Base-by-base conservation (phyloP, 164 flowering plant species). In the Pachysandra terminalis region DNA sequence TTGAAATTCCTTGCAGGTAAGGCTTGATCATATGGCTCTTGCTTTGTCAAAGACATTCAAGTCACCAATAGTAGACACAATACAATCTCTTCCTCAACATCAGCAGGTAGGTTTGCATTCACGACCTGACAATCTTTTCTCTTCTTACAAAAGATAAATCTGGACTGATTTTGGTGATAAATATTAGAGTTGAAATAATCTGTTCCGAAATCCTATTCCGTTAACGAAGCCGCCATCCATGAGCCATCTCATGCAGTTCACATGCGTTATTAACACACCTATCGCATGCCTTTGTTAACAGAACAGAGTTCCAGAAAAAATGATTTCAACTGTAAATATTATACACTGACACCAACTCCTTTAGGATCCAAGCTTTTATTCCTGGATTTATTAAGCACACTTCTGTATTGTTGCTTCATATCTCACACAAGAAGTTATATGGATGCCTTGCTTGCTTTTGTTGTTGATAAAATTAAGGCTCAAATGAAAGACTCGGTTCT, bases 41-140 rank as follows among this genome's bases (percentile, higher is more conserved):
- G 99, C 99, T 63, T 82, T 89, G 74, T 87, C 97, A 69, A 96
- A 83, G 79, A 79, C 90, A 63, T 90, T 77, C 68, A 84, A 67
- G 76, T 88, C 97, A 19, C 84, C 93, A 37, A 66, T 81, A 17
- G 95, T 96, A 45, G 98, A 88, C 73, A 96, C 86, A 12, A 86
- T 96, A 68, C 95, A 88, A 60, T 85, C 89, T 70, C 97, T 95
- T 64, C 99, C 99, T 16, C 98, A 90, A 59, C 98, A 96, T 81
- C 99, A 93, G 72, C 99, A 96, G 88, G 98, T 89, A 26, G 25
- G 28, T 59, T 69, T 54, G 56, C 15, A 19, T 27, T 4, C 37
- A 7, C 1, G 35, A 19, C 45, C 19, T 45, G 19, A 40, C 19
- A 35, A 24, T 67, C 9, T 37, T 21, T 7, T 65, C 22, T 35